Base-by-base conservation (phyloP, 306 rosid species). In the Begonia peltatifolia region DNA sequence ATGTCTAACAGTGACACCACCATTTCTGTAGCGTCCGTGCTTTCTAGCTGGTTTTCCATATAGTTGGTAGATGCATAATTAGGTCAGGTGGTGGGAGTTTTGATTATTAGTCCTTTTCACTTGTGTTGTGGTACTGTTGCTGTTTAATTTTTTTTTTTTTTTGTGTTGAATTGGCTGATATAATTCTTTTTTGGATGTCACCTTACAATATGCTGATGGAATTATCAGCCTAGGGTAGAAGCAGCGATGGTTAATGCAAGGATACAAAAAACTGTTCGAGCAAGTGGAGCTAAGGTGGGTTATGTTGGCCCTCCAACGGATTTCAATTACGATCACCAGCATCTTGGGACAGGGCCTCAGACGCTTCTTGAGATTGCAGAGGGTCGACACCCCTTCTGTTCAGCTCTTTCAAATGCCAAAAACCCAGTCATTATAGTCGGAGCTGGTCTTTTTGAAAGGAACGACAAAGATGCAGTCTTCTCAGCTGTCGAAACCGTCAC, bases 241-340 rank as follows among this genome's bases (percentile, higher is more conserved):
- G 99, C 99, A 67, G 96, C 99, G 36, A 83, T 92, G 80, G 85
- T 92, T 60, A 92, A 92, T 81, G 96, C 99, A 54, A 81, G 96
- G 83, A 92, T 92, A 59, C 79, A 72, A 55, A 92, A 92, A 77
- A 68, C 94, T 35, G 99, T 92, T 60, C 64, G 58, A 42, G 73
- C 92, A 67, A 78, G 57, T 62, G 79, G 77, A 11, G 93, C 96
- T 68, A 81, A 83, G 66, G 99, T 92, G 46, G 96, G 94, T 52
- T 92, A 92, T 51, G 53, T 86, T 66, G 99, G 99, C 13, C 94
- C 94, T 46, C 65, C 75, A 46, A 68, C 93, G 20, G 96, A 86
- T 67, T 63, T 81, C 36, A 83, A 86, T 73, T 92, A 86, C 61
- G 84, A 86, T 64, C 76, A 81, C 51, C 63, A 86, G 59, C 96